Evolutionary conservation across 495 filamentous ascomycete species (phyloP), one percentile per base, ranked within the genome.

Genomic region (Letharia lupina): DNA sequence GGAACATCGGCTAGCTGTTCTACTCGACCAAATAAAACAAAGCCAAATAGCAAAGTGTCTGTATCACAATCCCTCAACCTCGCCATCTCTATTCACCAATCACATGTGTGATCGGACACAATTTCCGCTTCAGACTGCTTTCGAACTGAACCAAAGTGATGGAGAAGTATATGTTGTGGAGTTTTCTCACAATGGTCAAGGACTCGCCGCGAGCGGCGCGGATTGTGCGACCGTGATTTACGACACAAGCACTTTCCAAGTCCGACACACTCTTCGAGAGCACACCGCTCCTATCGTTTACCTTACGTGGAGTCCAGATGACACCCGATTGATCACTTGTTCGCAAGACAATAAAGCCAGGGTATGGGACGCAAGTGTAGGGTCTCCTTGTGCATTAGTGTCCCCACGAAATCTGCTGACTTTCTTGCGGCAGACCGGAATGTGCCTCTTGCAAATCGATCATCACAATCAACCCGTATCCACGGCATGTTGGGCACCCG

Each of bases 161-260:
- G 90, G 91, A 67, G 92, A 99, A 76, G 89, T 98, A 16, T 99
- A 91, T 91, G 87, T 88, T 69, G 82, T 96, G 33, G 80, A 85
- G 65, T 99, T 96, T 73, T 98, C 94, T 9, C 86, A 96, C 68
- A 90, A 97, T 70, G 94, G 94, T 40, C 86, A 82, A 60, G 88
- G 85, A 61, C 76, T 99, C 64, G 94, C 92, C 12, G 91, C 90
- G 68, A 88, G 90, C 65, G 89, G 93, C 63, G 81, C 82, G 68
- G 91, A 92, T 69, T 82, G 79, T 13, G 82, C 79, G 13, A 86
- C 94, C 52, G 81, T 91, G 65, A 90, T 99, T 62, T 98, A 93
- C 75, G 87, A 95, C 61, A 90, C 91, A 9, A 78, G 76, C 20
- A 82, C 78, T 2, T 96, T 91, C 67, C 75, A 85, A 23, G 77